Percentiles rank a stretch among this genome's conserved stretches.
Evolutionary conservation across 371 early-diverging fungal species (phyloP).

Genomic region (Mortierella polycephala): DNA sequence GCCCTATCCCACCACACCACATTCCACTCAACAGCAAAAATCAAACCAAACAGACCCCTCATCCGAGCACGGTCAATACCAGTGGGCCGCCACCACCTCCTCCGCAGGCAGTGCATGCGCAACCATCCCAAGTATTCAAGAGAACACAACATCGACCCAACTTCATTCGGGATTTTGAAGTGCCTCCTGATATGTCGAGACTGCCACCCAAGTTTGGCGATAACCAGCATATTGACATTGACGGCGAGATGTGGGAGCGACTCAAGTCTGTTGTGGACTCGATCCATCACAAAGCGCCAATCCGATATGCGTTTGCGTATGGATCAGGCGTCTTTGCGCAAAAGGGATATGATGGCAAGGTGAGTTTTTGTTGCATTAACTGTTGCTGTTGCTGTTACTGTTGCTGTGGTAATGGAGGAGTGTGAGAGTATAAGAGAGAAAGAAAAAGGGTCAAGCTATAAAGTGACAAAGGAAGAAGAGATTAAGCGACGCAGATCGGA

Average conservation of each 20-base stretch:
- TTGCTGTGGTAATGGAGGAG: too few relatives aligned
- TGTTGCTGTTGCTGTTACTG: background rate
- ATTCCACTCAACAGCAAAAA: too few relatives aligned
- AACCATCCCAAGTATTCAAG: too few relatives aligned
- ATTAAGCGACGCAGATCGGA: too few relatives aligned
- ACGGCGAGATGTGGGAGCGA: conserved; percentile 66
- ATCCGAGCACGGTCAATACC: too few relatives aligned
- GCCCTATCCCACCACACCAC: too few relatives aligned
- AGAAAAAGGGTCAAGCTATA: too few relatives aligned
- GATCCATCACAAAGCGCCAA: conserved; percentile 72
- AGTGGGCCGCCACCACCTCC: conserved; percentile 4
- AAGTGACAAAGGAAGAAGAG: too few relatives aligned
- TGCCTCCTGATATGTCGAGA: conserved; percentile 58
- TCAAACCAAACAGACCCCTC: too few relatives aligned
- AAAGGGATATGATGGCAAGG: conserved; percentile 79
- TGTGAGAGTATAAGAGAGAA: too few relatives aligned
- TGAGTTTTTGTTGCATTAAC: conserved; percentile 29
- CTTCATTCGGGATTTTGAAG: conserved; percentile 47
- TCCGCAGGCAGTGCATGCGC: background rate
- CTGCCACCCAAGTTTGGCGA: conserved; percentile 74
- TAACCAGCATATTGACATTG: conserved; percentile 73
- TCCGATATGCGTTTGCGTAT: conserved; percentile 93
- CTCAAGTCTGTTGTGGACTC: conserved; percentile 67
- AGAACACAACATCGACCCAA: conserved; percentile 37
- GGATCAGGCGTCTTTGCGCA: conserved; percentile 95